Conservation (phyloP, 2,329 filamentous ascomycete species). For the Alternaria sp. region DNA sequence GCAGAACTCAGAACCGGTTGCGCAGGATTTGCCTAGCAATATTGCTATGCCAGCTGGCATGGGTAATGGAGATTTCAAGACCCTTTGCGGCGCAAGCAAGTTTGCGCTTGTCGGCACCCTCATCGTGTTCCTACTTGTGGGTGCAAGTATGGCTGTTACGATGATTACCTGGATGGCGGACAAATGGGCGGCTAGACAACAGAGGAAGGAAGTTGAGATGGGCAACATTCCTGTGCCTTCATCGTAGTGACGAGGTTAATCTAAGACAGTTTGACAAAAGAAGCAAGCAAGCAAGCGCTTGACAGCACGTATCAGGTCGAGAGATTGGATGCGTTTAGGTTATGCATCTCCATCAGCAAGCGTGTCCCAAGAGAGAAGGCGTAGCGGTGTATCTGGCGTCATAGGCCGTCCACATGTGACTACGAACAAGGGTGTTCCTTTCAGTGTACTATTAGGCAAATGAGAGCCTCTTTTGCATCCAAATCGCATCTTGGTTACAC, state of each 20-base stretch:
- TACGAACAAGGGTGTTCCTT: constrained; percentile 12
- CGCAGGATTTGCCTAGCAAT: constrained; percentile 29
- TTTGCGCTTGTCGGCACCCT: constrained; percentile 58
- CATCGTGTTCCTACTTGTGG: constrained; percentile 53
- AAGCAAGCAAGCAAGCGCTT: neutral
- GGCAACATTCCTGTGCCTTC: constrained; percentile 21
- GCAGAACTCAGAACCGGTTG: constrained; percentile 38
- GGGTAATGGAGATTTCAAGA: constrained; percentile 50
- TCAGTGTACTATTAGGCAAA: constrained; percentile 9
- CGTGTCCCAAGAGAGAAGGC: constrained; percentile 11
- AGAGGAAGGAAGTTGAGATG: constrained; percentile 46
- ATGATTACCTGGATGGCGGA: constrained; percentile 51
- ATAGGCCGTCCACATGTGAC: constrained; percentile 7
- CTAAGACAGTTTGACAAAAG: neutral
- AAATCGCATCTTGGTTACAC: neutral
- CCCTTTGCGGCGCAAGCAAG: constrained; percentile 54
- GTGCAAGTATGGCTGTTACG: constrained; percentile 41
- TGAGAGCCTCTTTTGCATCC: constrained; percentile 5
- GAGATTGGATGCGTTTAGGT: constrained; percentile 6
- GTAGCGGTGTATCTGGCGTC: constrained; percentile 20
- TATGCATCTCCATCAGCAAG: constrained; percentile 7
- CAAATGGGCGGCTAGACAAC: constrained; percentile 47
- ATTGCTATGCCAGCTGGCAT: constrained; percentile 36
- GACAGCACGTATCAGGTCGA: neutral
- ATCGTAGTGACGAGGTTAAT: neutral